Evolutionary conservation across 805 yeast genomes (phyloP).

Genomic region (Yamadazyma endophytica): DNA sequence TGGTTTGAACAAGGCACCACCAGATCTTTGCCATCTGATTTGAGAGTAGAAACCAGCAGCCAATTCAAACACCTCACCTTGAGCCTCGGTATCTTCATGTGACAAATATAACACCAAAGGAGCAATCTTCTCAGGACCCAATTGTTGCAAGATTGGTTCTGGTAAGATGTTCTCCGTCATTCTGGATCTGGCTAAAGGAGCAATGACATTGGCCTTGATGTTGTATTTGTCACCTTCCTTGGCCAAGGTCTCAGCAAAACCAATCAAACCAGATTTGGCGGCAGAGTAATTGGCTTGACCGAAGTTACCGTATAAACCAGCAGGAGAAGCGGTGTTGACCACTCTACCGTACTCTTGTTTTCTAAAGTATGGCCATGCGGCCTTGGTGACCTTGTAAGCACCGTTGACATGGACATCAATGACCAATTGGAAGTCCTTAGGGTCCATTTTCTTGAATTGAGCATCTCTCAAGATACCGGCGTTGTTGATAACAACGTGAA

Average conservation of each 20-base stretch:
- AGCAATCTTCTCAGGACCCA: slow-evolving; percentile 86
- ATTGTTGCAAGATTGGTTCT: slow-evolving; percentile 71
- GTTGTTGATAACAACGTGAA: slow-evolving; percentile 85
- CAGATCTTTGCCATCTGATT: slow-evolving; percentile 91
- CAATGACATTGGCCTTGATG: slow-evolving; percentile 81
- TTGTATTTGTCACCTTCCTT: slow-evolving; percentile 88
- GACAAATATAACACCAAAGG: slow-evolving; percentile 82
- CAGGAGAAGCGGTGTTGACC: slow-evolving; percentile 93
- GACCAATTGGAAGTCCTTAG: slow-evolving; percentile 72
- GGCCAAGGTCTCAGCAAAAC: slow-evolving; percentile 90
- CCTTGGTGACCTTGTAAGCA: slow-evolving; percentile 75
- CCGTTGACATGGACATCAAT: slow-evolving; percentile 88
- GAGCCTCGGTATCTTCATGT: slow-evolving; percentile 56
- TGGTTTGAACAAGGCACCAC: slow-evolving; percentile 81
- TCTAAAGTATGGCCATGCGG: slow-evolving; percentile 90
- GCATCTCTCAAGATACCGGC: slow-evolving; percentile 94
- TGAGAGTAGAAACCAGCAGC: slow-evolving; percentile 94
- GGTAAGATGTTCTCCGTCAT: slow-evolving; percentile 93
- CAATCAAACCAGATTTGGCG: slow-evolving; percentile 86
- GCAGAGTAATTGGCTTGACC: slow-evolving; percentile 96
- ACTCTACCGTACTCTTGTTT: slow-evolving; percentile 85
- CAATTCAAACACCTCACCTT: slow-evolving; percentile 80
- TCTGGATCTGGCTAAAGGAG: slow-evolving; percentile 92
- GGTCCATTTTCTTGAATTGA: slow-evolving; percentile 81
- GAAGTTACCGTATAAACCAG: slow-evolving; percentile 94